Evolutionary conservation across 495 filamentous ascomycete species (phyloP), one percentile per base, ranked within the genome.

Genomic region (Articulospora tetracladia): DNA sequence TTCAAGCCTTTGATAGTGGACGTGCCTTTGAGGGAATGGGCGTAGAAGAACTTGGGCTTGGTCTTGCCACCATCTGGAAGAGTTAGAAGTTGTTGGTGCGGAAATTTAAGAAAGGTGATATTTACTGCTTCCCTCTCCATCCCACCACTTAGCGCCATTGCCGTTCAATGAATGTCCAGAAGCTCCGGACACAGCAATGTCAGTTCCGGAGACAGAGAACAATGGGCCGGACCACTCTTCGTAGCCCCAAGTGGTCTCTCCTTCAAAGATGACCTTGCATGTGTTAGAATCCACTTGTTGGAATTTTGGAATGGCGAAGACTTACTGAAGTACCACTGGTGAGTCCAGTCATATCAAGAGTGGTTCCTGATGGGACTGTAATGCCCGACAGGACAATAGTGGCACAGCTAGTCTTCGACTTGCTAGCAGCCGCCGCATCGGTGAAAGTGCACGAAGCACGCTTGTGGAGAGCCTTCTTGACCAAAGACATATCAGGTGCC

Each of bases 31-130:
- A 83, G 62, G 12, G 39, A 60, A 58, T 80, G 77, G 17, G 74
- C 79, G 51, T 69, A 70, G 71, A 83, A 84, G 70, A 83, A 82
- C 69, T 80, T 81, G 57, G 75, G 73, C 70, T 83, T 84, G 12
- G 66, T 78, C 67, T 76, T 79, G 8, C 80, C 79, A 10, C 81
- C 81, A 17, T 44, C 39, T 44, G n/a, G n/a, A n/a, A n/a, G n/a
- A n/a, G n/a, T n/a, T n/a, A n/a, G n/a, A n/a, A n/a, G n/a, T n/a
- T n/a, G n/a, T n/a, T n/a, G n/a, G n/a, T n/a, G n/a, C n/a, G n/a
- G n/a, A n/a, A n/a, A n/a, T n/a, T n/a, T n/a, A n/a, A n/a, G 39
- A 44, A 15, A 17, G 10, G 39, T 44, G 17, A 44, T 15, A 44
- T 17, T 7, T 44, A 60, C 78, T 79, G 34, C 71, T 64, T 17